These are phyloP conservation scores for Podospora comata DNA, from an alignment of 495 filamentous ascomycete species.

Conservation along the genomic window DNA sequence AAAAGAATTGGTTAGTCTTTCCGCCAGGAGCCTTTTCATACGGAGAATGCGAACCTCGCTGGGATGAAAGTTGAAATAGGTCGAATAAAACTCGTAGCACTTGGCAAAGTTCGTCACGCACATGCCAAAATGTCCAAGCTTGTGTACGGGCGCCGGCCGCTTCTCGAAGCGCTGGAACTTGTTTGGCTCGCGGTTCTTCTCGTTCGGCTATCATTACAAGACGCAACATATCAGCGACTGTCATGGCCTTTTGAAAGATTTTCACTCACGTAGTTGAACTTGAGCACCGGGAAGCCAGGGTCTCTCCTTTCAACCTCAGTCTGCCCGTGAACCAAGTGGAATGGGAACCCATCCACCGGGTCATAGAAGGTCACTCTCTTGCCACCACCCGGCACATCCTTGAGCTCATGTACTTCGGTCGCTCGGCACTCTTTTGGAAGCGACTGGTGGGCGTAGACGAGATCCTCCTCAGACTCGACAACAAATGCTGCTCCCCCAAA, in stretches of 20 bases:
- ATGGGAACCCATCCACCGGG: conserved; percentile 56
- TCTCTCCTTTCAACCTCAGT: conserved; percentile 31
- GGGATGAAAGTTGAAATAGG: conserved; percentile 65
- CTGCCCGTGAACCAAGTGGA: conserved; percentile 59
- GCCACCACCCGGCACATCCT: conserved; percentile 57
- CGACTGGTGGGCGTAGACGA: conserved; percentile 43
- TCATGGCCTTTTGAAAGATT: neutral
- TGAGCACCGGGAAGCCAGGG: conserved; percentile 43
- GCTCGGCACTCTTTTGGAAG: conserved; percentile 44
- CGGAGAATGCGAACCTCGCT: conserved; percentile 37
- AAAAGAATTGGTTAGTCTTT: too few species aligned
- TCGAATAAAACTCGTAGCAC: conserved; percentile 60
- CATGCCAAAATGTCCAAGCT: conserved; percentile 71
- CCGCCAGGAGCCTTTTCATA: neutral
- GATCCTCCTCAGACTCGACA: conserved; percentile 56
- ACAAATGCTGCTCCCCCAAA: conserved; percentile 55
- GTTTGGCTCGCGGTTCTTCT: conserved; percentile 48
- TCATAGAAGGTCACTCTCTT: conserved; percentile 56
- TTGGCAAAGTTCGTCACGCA: conserved; percentile 58
- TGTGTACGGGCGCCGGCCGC: conserved; percentile 67
- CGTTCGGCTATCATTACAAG: conserved; percentile 32
- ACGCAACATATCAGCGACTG: conserved; percentile 4
- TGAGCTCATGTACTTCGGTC: conserved; percentile 48
- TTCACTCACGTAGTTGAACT: conserved; percentile 42
- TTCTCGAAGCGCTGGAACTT: conserved; percentile 54